Conservation (phyloP, 2,329 filamentous ascomycete genomes). For the Penicillium sp. region DNA sequence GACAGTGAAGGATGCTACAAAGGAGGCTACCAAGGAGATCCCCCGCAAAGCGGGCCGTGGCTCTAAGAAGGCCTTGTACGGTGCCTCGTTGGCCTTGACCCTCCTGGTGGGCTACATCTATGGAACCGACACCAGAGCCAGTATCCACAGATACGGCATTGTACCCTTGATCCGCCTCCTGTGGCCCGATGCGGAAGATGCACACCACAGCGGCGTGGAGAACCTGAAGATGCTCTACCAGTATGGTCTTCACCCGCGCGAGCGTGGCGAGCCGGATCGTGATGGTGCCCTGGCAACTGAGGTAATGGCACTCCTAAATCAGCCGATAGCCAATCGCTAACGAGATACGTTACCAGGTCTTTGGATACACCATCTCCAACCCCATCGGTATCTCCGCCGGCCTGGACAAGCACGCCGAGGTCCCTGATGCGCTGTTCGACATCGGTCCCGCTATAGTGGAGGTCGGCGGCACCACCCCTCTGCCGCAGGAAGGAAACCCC, state of each 20-base stretch:
- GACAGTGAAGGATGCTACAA: slow-evolving; percentile 9
- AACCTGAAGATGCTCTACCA: slow-evolving; percentile 70
- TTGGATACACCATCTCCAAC: slow-evolving; percentile 74
- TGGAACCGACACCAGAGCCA: slow-evolving; percentile 71
- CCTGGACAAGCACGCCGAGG: slow-evolving; percentile 89
- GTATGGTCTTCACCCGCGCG: slow-evolving; percentile 75
- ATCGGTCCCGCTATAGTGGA: slow-evolving; percentile 85
- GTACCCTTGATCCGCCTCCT: slow-evolving; percentile 46
- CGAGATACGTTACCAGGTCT: slow-evolving; percentile 52
- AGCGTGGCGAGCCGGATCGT: slow-evolving; percentile 63
- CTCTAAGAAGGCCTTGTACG: slow-evolving; percentile 35
- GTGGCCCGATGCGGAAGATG: slow-evolving; percentile 66
- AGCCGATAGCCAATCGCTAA: neutral
- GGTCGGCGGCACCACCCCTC: slow-evolving; percentile 83
- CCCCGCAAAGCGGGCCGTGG: slow-evolving; percentile 31
- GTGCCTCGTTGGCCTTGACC: slow-evolving; percentile 53
- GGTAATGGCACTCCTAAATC: slow-evolving; percentile 14
- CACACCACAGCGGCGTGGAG: slow-evolving; percentile 76
- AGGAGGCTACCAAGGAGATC: slow-evolving; percentile 20
- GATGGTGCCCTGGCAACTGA: slow-evolving; percentile 56
- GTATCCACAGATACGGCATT: slow-evolving; percentile 65
- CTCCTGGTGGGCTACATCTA: slow-evolving; percentile 61
- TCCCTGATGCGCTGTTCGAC: slow-evolving; percentile 79
- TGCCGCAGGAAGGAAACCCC: slow-evolving; percentile 84
- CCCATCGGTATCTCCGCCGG: slow-evolving; percentile 94